Evolutionary conservation across 345 rosid genomes (phyloP).

Genomic region (Microthlaspi erraticum): DNA sequence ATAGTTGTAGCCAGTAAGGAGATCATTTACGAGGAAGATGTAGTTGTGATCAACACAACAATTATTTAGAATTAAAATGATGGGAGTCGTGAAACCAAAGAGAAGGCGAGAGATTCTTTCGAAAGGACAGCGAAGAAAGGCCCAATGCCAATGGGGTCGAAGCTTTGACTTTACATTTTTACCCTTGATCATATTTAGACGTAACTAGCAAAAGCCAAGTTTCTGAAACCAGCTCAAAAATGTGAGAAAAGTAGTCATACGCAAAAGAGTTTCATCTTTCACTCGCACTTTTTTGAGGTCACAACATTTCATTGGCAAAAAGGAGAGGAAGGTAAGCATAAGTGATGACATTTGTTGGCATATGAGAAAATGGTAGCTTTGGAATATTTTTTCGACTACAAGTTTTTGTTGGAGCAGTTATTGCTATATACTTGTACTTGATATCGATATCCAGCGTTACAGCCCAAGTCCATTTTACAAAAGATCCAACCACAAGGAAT

Average conservation of each 20-base stretch:
- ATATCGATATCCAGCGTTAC: background rate
- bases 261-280: background rate
- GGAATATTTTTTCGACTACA: background rate
- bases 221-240: background rate
- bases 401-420: too few relatives aligned
- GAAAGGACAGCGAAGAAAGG: conserved; percentile 29
- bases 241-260: conserved; percentile 9
- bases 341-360: conserved; percentile 19
- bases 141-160: conserved; percentile 28
- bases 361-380: conserved; percentile 5
- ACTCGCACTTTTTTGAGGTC: background rate
- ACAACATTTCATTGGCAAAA: background rate
- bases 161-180: conserved; percentile 10
- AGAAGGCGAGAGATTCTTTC: conserved; percentile 31
- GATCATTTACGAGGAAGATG: conserved; percentile 19
- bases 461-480: conserved; percentile 3
- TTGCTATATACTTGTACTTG: too few relatives aligned
- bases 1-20: conserved; percentile 38
- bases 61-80: conserved; percentile 29
- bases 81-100: conserved; percentile 17
- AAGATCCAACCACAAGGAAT: background rate
- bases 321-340: background rate
- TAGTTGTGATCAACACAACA: conserved; percentile 13
- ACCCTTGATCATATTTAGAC: background rate
- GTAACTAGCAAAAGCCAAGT: background rate